phyloP scores from a whole-genome alignment of 2,329 filamentous ascomycete species.

The Arthrobotrys pseudoclavata region DNA sequence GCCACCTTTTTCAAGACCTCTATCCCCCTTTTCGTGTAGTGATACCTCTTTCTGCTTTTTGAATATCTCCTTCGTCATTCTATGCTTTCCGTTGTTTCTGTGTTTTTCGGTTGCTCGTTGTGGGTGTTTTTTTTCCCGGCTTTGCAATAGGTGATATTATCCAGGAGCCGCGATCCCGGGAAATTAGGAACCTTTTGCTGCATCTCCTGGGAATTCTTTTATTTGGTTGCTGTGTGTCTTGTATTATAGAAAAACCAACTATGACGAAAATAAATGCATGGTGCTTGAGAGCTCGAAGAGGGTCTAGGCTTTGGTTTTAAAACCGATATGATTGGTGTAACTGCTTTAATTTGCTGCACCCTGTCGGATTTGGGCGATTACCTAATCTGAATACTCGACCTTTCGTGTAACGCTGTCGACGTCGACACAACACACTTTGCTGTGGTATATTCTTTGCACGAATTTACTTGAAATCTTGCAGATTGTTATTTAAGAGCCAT shows the following conservation, averaged over 20 bases:
- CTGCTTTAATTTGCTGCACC: conserved; percentile 4
- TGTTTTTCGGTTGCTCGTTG: conserved; percentile 21
- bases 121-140: conserved; percentile 37
- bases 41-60: conserved; percentile 37
- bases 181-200: conserved; percentile 7
- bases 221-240: conserved; percentile 28
- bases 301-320: conserved; percentile 4
- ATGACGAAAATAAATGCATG: conserved; percentile 29
- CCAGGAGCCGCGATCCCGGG: conserved; percentile 18
- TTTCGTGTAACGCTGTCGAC: conserved; percentile 35
- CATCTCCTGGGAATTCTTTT: conserved; percentile 17
- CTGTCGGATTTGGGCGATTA: conserved; percentile 28
- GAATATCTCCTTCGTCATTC: conserved; percentile 22
- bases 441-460: not conserved
- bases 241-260: conserved; percentile 39
- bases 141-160: conserved; percentile 24
- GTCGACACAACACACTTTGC: conserved; percentile 33
- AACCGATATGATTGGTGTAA: conserved; percentile 13
- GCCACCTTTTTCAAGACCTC: conserved; percentile 10
- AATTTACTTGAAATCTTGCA: not conserved
- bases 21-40: conserved; percentile 20
- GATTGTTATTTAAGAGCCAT: too few relatives aligned
- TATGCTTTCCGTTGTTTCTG: conserved; percentile 5
- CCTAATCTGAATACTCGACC: conserved; percentile 7
- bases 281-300: conserved; percentile 6